Base-by-base conservation (phyloP, 2,329 filamentous ascomycete genomes). In the Neofusicoccum sp. region DNA sequence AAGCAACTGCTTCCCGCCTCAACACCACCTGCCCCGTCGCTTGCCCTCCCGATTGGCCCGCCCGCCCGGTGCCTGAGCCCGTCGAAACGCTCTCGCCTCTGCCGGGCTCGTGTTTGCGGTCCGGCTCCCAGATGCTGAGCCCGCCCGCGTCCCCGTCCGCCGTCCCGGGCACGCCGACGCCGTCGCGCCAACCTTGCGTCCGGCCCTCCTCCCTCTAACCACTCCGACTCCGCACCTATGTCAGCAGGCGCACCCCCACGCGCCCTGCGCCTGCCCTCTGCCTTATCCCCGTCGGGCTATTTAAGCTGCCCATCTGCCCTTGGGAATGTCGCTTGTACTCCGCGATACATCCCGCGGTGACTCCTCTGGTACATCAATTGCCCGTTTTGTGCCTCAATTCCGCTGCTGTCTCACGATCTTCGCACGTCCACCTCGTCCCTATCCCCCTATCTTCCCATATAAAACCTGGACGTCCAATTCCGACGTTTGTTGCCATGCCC, bases 401-500 rank as follows among this genome's bases (percentile, higher is more conserved):
- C 20, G 20, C 20, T 20, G 20, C 20, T 20, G 20, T 20, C 20
- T 20, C 20, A 20, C 20, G 20, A 20, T 20, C 20, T 20, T 20
- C 20, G 20, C 20, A 20, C 20, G 14, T 41, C 14, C 38, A 40
- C 9, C 7, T 20, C 20, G 4, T 30, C 51, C 20, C 49, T 16
- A 16, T 16, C 11, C 11, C 8, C 7, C 9, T 28, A 20, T 20
- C 20, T 38, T 24, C 16, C 31, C 14, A 6, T 14, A 45, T 28
- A 45, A 45, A 20, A 48, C 9, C 14, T 33, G 34, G 7, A 16
- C 4, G 9, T 1, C 14, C 1, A 20, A 20, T 20, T 20, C 20
- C 20, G 20, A 20, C 20, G 20, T 20, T 4, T 30, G 14, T 20
- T n/a, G n/a, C 36, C 9, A 76, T 76, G 73, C 74, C 73, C 67